Conservation (phyloP, 1,284 basidiomycete species). For the Inonotus obliquus region DNA sequence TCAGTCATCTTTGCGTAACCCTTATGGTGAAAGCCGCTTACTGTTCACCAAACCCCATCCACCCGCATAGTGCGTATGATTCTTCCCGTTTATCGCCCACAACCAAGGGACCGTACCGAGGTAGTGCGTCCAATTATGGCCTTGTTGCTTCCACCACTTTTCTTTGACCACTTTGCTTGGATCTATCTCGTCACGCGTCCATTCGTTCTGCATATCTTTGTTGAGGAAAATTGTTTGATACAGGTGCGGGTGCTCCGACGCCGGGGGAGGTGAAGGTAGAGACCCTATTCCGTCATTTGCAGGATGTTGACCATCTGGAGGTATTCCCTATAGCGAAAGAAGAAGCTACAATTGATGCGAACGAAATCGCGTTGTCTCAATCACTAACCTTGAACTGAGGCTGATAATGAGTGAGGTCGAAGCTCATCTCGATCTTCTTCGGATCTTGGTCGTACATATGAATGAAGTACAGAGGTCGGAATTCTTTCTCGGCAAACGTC, state of each 20-base stretch:
- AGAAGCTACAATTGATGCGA: slow-evolving; percentile 20
- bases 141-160: slow-evolving; percentile 63
- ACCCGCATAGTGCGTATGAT: slow-evolving; percentile 25
- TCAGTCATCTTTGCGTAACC: not conserved
- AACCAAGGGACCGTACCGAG: slow-evolving; percentile 54
- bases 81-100: slow-evolving; percentile 54
- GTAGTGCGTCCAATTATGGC: slow-evolving; percentile 57
- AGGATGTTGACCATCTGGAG: slow-evolving; percentile 9
- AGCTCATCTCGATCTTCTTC: slow-evolving; percentile 60
- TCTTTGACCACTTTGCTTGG: slow-evolving; percentile 46
- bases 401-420: slow-evolving; percentile 55
- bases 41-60: slow-evolving; percentile 20
- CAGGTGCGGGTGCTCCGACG: slow-evolving; percentile 41
- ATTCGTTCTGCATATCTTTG: slow-evolving; percentile 41
- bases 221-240: slow-evolving; percentile 66
- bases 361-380: slow-evolving; percentile 14
- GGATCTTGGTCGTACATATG: slow-evolving; percentile 51
- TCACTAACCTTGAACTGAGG: slow-evolving; percentile 40
- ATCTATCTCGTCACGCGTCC: slow-evolving; percentile 49
- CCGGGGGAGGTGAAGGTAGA: slow-evolving; percentile 23
- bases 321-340: slow-evolving; percentile 9
- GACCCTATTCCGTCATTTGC: slow-evolving; percentile 20
- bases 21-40: not conserved
- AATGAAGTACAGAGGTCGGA: slow-evolving; percentile 53
- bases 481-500: slow-evolving; percentile 42